Percentiles rank a stretch among this genome's conserved stretches.
phyloP scores from a whole-genome alignment of 2,329 filamentous ascomycete species.

The Scedosporium dehoogii region DNA sequence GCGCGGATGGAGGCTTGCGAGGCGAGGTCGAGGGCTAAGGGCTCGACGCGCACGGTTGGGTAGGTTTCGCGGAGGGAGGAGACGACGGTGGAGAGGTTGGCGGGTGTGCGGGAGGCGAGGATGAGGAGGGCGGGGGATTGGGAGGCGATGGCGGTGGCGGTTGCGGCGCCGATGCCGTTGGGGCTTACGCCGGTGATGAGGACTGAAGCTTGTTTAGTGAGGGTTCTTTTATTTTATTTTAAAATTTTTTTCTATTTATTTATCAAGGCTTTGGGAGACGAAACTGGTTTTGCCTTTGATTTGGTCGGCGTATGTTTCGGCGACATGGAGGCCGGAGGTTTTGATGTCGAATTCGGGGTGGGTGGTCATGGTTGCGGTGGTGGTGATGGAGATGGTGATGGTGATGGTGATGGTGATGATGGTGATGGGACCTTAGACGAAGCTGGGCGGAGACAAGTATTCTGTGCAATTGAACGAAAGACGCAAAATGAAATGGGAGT shows the following conservation, averaged over 20 bases:
- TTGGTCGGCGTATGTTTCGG: constrained; percentile 16
- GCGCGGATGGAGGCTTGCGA: constrained; percentile 24
- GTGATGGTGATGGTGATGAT: not conserved
- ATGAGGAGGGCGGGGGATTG: constrained; percentile 31
- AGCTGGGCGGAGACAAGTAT: too few relatives aligned
- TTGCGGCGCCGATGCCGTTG: constrained; percentile 26
- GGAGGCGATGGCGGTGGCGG: constrained; percentile 26
- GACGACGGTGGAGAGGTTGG: constrained; percentile 22
- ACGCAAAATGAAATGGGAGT: too few relatives aligned
- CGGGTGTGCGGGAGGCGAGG: constrained; percentile 31
- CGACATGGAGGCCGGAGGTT: constrained; percentile 18
- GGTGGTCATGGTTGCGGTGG: constrained; percentile 1
- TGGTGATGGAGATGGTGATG: not conserved
- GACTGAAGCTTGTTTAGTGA: constrained; percentile 12
- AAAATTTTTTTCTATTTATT: too few relatives aligned
- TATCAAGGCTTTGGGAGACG: too few relatives aligned
- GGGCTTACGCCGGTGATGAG: constrained; percentile 33
- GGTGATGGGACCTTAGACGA: not conserved
- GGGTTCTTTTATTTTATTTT: not conserved
- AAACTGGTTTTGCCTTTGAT: constrained; percentile 23
- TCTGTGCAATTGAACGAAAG: too few relatives aligned
- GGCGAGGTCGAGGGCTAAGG: constrained; percentile 24
- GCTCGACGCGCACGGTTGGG: constrained; percentile 5
- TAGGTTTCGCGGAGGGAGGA: constrained; percentile 3
- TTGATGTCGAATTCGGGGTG: constrained; percentile 6